These are phyloP conservation scores for Neurospora sp. DNA, from an alignment of 495 filamentous ascomycete genomes.

Conservation along the genomic window DNA sequence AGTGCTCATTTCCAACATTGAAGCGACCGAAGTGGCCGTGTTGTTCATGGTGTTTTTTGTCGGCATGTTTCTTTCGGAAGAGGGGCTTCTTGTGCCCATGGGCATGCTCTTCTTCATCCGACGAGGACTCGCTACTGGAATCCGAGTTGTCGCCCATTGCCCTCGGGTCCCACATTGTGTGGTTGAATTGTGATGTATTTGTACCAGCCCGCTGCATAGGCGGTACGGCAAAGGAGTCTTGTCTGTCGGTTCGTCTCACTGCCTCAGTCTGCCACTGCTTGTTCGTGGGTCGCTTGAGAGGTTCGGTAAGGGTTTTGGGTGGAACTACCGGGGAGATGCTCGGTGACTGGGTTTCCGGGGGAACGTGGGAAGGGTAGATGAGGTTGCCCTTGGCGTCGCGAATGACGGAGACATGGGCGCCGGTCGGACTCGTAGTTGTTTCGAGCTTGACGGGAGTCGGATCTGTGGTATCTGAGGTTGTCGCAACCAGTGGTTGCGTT, in stretches of 20 bases:
- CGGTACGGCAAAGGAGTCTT: constrained; percentile 5
- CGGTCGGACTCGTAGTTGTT: constrained; percentile 5
- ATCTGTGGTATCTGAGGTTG: not conserved
- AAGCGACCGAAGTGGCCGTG: constrained; percentile 30
- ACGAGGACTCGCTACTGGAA: constrained; percentile 15
- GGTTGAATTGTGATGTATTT: constrained; percentile 13
- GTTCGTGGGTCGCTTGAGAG: not conserved
- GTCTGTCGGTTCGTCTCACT: constrained; percentile 2
- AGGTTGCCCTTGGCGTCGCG: constrained; percentile 23
- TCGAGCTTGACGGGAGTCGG: constrained; percentile 11
- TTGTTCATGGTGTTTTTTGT: constrained; percentile 11
- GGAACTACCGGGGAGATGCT: constrained; percentile 7
- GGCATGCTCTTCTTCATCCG: constrained; percentile 12
- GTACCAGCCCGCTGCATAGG: constrained; percentile 21
- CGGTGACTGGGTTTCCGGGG: constrained; percentile 23
- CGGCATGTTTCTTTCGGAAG: constrained; percentile 1
- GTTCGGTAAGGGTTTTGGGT: not conserved
- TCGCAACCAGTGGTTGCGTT: not conserved
- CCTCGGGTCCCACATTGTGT: not conserved
- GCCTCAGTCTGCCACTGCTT: constrained; percentile 14
- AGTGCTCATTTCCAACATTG: constrained; percentile 51
- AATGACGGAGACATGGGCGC: constrained; percentile 17
- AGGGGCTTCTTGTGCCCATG: not conserved
- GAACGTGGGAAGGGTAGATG: constrained; percentile 28
- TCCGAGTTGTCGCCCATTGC: constrained; percentile 8